Conservation (phyloP, 805 yeast genomes). For the Isabelozyma heimii region DNA sequence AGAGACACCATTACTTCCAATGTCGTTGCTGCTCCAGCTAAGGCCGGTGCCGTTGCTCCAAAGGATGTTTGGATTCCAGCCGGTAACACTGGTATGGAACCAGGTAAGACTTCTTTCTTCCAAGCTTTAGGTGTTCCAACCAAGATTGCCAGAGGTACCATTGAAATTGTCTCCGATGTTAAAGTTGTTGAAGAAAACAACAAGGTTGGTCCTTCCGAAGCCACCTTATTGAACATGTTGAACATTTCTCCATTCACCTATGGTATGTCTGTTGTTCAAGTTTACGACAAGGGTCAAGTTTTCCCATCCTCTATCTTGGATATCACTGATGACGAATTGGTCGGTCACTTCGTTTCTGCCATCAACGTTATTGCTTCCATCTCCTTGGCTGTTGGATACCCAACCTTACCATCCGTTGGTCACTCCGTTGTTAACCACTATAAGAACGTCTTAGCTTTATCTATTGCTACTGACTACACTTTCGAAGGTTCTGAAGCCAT, state of each 20-base stretch:
- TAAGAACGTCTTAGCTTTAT: slow-evolving; percentile 97
- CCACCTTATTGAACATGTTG: slow-evolving; percentile 97
- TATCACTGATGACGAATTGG: slow-evolving; percentile 96
- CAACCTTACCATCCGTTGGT: slow-evolving; percentile 98
- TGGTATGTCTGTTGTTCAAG: slow-evolving; percentile 96
- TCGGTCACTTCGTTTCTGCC: slow-evolving; percentile 88
- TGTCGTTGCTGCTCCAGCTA: slow-evolving; percentile 99
- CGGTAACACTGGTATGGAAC: slow-evolving; percentile 99
- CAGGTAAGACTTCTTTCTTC: slow-evolving; percentile 99
- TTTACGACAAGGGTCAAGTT: slow-evolving; percentile 97
- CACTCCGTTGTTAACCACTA: slow-evolving; percentile 98
- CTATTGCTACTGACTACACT: slow-evolving; percentile 98
- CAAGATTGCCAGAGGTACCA: slow-evolving; percentile 99
- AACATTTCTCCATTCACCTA: slow-evolving; percentile 99
- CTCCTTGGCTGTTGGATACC: slow-evolving; percentile 98
- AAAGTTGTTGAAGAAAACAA: slow-evolving; percentile 84
- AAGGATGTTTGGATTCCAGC: slow-evolving; percentile 97
- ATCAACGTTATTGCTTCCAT: slow-evolving; percentile 90
- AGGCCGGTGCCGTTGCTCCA: slow-evolving; percentile 99
- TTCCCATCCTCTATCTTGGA: slow-evolving; percentile 97
- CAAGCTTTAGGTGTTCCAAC: slow-evolving; percentile 99
- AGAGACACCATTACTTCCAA: slow-evolving; percentile 85
- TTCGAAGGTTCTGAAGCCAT: slow-evolving; percentile 98
- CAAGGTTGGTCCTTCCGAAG: slow-evolving; percentile 99
- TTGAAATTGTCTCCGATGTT: slow-evolving; percentile 97